These are phyloP conservation scores for Aegilops bicornis DNA, from an alignment of 176 grass and related monocot species.

Conservation along the genomic window DNA sequence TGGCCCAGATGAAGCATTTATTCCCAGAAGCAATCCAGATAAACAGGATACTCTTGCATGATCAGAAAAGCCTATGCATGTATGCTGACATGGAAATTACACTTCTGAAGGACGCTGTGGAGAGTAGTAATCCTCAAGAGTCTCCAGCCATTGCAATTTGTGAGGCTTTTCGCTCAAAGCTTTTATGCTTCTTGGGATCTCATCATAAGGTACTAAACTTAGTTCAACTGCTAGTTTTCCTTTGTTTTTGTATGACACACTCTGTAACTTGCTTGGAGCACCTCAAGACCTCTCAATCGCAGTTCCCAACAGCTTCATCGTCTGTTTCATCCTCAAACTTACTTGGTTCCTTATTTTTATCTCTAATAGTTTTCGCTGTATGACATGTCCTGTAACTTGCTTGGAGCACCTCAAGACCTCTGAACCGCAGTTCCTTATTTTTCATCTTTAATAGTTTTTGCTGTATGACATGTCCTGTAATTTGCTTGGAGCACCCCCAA, in stretches of 20 bases:
- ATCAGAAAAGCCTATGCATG: slow-evolving; percentile 75
- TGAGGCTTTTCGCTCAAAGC: slow-evolving; percentile 67
- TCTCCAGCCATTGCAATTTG: slow-evolving; percentile 69
- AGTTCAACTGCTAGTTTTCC: background rate
- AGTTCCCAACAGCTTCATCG: background rate
- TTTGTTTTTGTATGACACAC: background rate
- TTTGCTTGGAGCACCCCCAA: slow-evolving; percentile 3
- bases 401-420: background rate
- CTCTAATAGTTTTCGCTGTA: background rate
- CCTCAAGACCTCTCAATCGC: background rate
- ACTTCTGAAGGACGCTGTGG: slow-evolving; percentile 56
- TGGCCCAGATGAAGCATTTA: slow-evolving; percentile 88
- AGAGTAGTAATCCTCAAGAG: slow-evolving; percentile 38
- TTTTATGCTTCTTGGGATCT: slow-evolving; percentile 59
- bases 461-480: background rate
- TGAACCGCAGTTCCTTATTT: background rate
- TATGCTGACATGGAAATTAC: slow-evolving; percentile 87
- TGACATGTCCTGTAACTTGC: background rate
- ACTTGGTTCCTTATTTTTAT: background rate
- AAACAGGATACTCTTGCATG: slow-evolving; percentile 74
- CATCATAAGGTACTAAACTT: slow-evolving; percentile 70
- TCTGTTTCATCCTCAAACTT: no score
- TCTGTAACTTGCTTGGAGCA: slow-evolving; percentile 9
- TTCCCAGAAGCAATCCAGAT: slow-evolving; percentile 87
- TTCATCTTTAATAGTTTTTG: background rate